Base-by-base conservation (phyloP, 139 green algal genomes). In the Nannochloris sp. region DNA sequence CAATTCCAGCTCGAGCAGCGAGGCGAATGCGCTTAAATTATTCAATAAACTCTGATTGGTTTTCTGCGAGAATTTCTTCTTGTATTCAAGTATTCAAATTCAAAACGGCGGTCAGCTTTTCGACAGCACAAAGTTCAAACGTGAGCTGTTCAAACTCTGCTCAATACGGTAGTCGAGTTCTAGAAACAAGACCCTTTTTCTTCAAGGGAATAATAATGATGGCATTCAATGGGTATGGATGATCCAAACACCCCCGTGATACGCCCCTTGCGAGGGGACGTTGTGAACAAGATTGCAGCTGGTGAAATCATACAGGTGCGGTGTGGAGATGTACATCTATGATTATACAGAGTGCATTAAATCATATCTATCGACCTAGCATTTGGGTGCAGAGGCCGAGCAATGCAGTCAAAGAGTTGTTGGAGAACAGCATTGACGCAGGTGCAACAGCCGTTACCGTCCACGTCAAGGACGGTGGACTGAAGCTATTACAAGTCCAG, bases 401-500 rank as follows among this genome's bases (percentile, higher is more conserved):
- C 2, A 90, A 71, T 9, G 93, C 93, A 1, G 57, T 97, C 0
- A 99, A 99, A 75, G 93, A 99, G 75, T 69, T 99, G 73, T 49
- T 99, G n/a, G 93, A 99, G 74, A 99, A 99, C 78, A 86, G 73
- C 44, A 44, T 98, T 2, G 93, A 99, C 36, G 93, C 93, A 18
- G 85, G 81, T 62, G 50, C 71, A 31, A 73, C 71, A 1, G 25
- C 44, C 12, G 57, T 73, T 21, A 81, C 24, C 16, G 74, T 99
- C 1, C 69, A 74, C 0, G 76, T 93, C 2, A 96, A 94, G 64
- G 92, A 98, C 15, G 93, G 91, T 24, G 93, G 93, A 29, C 78
- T 90, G 37, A 93, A 91, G 74, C 57, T 95, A 46, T 82, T 98
- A 48, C 87, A 95, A 66, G 83, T 99, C 6, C 76, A 83, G 16